Conservation (phyloP, 306 rosid genomes). For the Mimosa bimucronata region DNA sequence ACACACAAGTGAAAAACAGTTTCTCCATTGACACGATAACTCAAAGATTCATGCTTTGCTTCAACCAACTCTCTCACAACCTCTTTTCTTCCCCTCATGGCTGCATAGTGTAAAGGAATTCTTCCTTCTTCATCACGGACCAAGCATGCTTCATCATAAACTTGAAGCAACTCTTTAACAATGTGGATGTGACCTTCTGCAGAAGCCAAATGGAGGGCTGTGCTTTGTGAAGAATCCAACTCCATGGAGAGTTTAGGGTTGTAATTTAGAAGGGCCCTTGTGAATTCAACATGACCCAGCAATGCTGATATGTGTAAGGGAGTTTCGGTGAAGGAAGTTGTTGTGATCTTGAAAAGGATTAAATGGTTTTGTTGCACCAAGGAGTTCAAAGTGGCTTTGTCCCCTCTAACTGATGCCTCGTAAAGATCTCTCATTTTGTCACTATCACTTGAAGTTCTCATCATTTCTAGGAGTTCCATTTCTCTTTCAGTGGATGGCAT, state of each 20-base stretch:
- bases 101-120: slow-evolving; percentile 22
- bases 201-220: slow-evolving; percentile 11
- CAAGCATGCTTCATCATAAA: not conserved
- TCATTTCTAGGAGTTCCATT: not conserved
- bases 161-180: not conserved
- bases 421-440: not conserved
- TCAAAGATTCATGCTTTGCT: not conserved
- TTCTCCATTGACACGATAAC: not conserved
- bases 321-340: not conserved
- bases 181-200: not conserved
- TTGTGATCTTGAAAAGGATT: not conserved
- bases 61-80: not conserved
- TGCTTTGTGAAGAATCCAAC: not conserved
- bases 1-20: not conserved
- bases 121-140: not conserved
- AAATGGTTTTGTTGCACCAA: not conserved
- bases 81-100: not conserved
- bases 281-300: not conserved
- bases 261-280: not conserved
- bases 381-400: not conserved
- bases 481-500: not conserved
- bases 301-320: slow-evolving; percentile 1
- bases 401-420: not conserved
- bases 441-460: not conserved
- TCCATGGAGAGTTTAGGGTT: not conserved